Base-by-base conservation (phyloP, 768 basidiomycete genomes). In the Leccinum fibrillosum region DNA sequence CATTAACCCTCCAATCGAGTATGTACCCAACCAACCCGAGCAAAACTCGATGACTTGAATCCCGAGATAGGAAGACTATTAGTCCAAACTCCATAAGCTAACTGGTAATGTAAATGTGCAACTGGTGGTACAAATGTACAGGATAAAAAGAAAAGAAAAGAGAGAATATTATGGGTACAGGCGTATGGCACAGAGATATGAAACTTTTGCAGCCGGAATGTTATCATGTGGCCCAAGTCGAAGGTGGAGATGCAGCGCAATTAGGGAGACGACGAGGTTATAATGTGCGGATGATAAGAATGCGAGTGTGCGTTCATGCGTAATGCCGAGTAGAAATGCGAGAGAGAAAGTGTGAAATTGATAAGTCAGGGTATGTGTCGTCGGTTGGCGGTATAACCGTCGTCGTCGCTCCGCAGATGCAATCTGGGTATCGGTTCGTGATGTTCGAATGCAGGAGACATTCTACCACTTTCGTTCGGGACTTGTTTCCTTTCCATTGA, bases 401-500 rank as follows among this genome's bases (percentile, higher is more conserved):
- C 64, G 64, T 66, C 69, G 61, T 66, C 64, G 57, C 59, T 65
- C 64, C 61, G 60, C 58, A 57, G 50, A 65, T 63, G 59, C 57
- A 64, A 64, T 62, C 59, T 59, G 72, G 72, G 72, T 73, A 73
- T 73, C 62, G 49, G 59, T 57, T 60, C 56, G 59, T 61, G 48
- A 42, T 28, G 57, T 49, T 62, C 59, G 62, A 63, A 52, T 54
- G 42, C 52, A 45, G 47, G 54, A 54, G 49, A 26, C 54, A 15
- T 55, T 63, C 62, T 67, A 73, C 63, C 66, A 63, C 62, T 72
- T 68, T 45, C 60, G 64, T 63, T 62, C 67, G 39, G 64, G 64
- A 45, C 59, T 69, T 2, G 63, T 60, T 61, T 76, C 75, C 64
- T 77, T 80, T 60, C 75, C 80, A 19, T 82, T 78, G 69, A 91